A percentile compares a stretch with the other conserved stretches of the same genome.
Conservation (phyloP, 768 basidiomycete genomes). For the Boletus fagicola region DNA sequence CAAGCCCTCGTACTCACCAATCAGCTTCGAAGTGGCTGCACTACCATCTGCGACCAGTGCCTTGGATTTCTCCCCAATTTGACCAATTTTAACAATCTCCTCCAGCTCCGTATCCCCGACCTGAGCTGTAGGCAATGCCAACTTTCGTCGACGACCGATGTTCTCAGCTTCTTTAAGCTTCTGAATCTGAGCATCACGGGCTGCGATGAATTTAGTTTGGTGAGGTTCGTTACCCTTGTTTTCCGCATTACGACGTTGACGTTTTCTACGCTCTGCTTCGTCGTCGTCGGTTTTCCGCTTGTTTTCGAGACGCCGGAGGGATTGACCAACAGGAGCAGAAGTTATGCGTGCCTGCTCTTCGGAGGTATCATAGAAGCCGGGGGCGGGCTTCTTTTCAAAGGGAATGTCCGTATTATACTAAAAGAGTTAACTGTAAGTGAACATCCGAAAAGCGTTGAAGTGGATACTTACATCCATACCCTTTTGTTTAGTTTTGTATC, state of each 20-base stretch:
- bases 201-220: constrained; percentile 94
- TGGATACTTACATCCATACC: constrained; percentile 85
- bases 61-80: constrained; percentile 86
- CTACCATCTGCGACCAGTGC: constrained; percentile 78
- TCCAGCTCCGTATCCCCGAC: constrained; percentile 94
- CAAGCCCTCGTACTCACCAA: constrained; percentile 91
- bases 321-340: constrained; percentile 88
- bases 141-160: constrained; percentile 81
- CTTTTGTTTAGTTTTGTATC: constrained; percentile 91
- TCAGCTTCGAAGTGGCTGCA: constrained; percentile 78
- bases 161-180: constrained; percentile 97
- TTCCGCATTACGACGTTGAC: constrained; percentile 62
- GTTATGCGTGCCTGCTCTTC: constrained; percentile 89
- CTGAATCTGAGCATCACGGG: constrained; percentile 96
- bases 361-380: constrained; percentile 95
- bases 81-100: constrained; percentile 98
- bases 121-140: constrained; percentile 84
- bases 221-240: constrained; percentile 70
- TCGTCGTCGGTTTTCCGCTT: constrained; percentile 94
- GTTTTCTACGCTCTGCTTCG: constrained; percentile 89
- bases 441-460: not conserved
- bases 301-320: constrained; percentile 88
- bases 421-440: not conserved
- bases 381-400: constrained; percentile 93
- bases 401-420: constrained; percentile 99